Conservation (phyloP, 1,284 basidiomycete genomes). For the Tilletia walkeri region DNA sequence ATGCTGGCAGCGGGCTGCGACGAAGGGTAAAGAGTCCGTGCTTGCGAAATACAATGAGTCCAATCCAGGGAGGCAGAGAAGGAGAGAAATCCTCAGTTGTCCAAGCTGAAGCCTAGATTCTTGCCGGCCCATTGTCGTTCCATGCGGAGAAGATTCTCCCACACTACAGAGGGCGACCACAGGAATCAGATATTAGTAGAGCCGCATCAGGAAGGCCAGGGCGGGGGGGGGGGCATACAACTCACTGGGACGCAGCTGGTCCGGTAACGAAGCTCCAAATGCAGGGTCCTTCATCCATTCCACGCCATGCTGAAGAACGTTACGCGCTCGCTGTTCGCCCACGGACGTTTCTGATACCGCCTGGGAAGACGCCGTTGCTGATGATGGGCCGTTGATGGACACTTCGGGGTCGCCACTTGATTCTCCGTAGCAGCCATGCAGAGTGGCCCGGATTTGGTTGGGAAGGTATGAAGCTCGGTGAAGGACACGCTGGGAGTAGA, state of each 20-base stretch:
- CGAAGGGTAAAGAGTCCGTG: no score
- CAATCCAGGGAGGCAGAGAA: no score
- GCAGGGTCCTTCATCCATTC: constrained; percentile 68
- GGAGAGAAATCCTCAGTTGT: constrained; percentile 17
- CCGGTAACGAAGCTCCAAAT: constrained; percentile 64
- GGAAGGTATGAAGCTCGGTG: constrained; percentile 71
- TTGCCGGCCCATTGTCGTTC: constrained; percentile 60
- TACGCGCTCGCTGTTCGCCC: constrained; percentile 64
- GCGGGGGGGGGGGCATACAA: not conserved
- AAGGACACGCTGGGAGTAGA: constrained; percentile 78
- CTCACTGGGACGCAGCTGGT: constrained; percentile 59
- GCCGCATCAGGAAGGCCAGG: not conserved
- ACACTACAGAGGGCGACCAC: constrained; percentile 58
- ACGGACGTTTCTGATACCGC: constrained; percentile 5
- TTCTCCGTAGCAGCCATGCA: constrained; percentile 73
- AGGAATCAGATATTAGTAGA: not conserved
- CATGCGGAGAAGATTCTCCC: constrained; percentile 65
- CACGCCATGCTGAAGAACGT: constrained; percentile 72
- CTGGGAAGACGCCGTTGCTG: not conserved
- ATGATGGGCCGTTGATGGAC: not conserved
- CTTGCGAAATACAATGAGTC: no score
- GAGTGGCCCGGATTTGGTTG: constrained; percentile 64
- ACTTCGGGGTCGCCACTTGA: constrained; percentile 37
- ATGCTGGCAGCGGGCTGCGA: no score
- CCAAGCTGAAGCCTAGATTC: constrained; percentile 48